phyloP scores from a whole-genome alignment of 2,329 filamentous ascomycete species.

The Pestalotiopsis sp. region DNA sequence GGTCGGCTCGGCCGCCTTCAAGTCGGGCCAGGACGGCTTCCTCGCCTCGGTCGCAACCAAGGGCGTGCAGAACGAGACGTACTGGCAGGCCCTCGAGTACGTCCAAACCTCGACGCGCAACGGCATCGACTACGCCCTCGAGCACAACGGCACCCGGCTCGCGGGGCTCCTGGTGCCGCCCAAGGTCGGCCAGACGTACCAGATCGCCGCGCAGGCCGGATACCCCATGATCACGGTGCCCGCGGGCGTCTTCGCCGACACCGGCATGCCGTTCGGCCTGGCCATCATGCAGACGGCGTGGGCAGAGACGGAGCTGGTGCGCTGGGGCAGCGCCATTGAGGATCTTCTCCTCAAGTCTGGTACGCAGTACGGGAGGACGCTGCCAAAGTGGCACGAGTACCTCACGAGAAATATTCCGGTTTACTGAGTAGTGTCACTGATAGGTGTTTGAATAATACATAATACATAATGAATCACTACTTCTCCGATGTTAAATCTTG shows the following conservation, averaged over 20 bases:
- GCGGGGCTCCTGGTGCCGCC: conserved; percentile 68
- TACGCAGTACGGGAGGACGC: conserved; percentile 45
- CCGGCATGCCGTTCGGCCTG: conserved; percentile 63
- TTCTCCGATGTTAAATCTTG: no score
- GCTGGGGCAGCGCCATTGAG: conserved; percentile 64
- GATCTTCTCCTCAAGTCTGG: conserved; percentile 48
- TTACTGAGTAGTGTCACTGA: neutral
- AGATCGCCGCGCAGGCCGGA: conserved; percentile 73
- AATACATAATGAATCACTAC: neutral
- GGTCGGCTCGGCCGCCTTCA: conserved; percentile 58
- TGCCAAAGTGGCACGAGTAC: conserved; percentile 55
- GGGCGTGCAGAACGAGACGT: conserved; percentile 63
- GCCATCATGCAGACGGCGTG: conserved; percentile 61
- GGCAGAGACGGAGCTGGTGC: conserved; percentile 57
- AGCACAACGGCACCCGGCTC: conserved; percentile 44
- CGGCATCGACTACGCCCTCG: conserved; percentile 70
- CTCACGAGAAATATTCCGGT: conserved; percentile 44
- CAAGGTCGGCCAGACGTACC: conserved; percentile 66
- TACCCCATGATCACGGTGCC: conserved; percentile 74
- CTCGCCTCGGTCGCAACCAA: conserved; percentile 60
- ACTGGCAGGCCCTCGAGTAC: conserved; percentile 66
- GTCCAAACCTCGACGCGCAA: conserved; percentile 58
- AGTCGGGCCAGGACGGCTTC: conserved; percentile 71
- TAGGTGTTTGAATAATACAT: neutral
- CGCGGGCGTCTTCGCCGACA: conserved; percentile 51